Percentiles rank a stretch among this genome's conserved stretches.
Evolutionary conservation across 1,139 yeast genomes (phyloP).

Genomic region (Spencermartinsiella ligniputridi): DNA sequence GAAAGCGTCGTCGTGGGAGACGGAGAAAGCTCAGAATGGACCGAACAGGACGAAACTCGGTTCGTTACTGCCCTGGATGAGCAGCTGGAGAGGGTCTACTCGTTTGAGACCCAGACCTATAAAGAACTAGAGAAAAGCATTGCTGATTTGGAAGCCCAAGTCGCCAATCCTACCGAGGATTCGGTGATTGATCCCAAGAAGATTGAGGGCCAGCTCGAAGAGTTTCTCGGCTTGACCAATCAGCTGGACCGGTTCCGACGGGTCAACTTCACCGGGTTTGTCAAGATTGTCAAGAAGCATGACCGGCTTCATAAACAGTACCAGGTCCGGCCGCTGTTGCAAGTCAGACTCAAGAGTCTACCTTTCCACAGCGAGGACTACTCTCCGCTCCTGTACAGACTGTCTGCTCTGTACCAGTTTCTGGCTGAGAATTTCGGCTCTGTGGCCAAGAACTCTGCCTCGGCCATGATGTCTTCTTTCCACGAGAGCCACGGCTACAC

Average conservation of each 20-base stretch:
- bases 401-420: constrained; percentile 75
- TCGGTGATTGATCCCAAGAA: constrained; percentile 47
- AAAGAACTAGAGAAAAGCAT: constrained; percentile 63
- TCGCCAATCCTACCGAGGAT: constrained; percentile 24
- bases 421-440: constrained; percentile 58
- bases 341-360: constrained; percentile 78
- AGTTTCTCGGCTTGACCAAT: constrained; percentile 66
- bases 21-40: constrained; percentile 45
- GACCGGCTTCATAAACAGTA: constrained; percentile 83
- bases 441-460: constrained; percentile 25
- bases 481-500: constrained; percentile 56
- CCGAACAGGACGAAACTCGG: constrained; percentile 73
- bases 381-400: constrained; percentile 80
- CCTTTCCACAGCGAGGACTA: constrained; percentile 96
- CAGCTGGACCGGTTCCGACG: constrained; percentile 88
- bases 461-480: constrained; percentile 29
- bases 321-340: constrained; percentile 81
- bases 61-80: constrained; percentile 80
- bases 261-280: constrained; percentile 88
- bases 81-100: constrained; percentile 89
- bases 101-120: constrained; percentile 72
- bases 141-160: constrained; percentile 54
- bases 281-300: constrained; percentile 91
- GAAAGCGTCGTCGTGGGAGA: constrained; percentile 55
- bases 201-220: constrained; percentile 68